Conservation (phyloP, 1,284 basidiomycete genomes). For the Neonothopanus nambi region DNA sequence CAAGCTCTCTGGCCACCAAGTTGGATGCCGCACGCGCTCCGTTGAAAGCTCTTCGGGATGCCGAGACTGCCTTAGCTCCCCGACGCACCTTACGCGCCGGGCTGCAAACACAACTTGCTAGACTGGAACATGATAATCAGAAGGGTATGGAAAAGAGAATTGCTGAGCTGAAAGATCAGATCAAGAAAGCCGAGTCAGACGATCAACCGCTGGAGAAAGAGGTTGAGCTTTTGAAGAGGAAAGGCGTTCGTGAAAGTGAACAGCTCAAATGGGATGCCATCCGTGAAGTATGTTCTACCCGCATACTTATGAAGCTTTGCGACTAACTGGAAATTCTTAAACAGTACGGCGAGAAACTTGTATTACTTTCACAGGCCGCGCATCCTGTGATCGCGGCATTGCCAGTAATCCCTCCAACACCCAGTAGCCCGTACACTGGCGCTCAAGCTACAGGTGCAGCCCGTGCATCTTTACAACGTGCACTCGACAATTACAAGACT, state of each 20-base stretch:
- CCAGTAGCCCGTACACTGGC: slow-evolving; percentile 56
- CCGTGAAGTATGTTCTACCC: slow-evolving; percentile 54
- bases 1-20: slow-evolving; percentile 56
- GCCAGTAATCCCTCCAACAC: slow-evolving; percentile 61
- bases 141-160: slow-evolving; percentile 61
- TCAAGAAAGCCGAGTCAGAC: slow-evolving; percentile 62
- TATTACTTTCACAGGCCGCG: slow-evolving; percentile 69
- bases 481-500: slow-evolving; percentile 72
- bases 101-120: slow-evolving; percentile 59
- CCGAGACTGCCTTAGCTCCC: slow-evolving; percentile 60
- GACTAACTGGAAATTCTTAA: slow-evolving; percentile 12
- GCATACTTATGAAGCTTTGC: not conserved
- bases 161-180: slow-evolving; percentile 63
- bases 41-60: slow-evolving; percentile 69
- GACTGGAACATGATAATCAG: slow-evolving; percentile 63
- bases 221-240: slow-evolving; percentile 68
- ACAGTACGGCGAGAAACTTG: slow-evolving; percentile 76
- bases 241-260: slow-evolving; percentile 72
- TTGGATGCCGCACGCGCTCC: slow-evolving; percentile 63
- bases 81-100: slow-evolving; percentile 58
- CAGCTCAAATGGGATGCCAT: slow-evolving; percentile 70
- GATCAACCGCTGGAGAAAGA: slow-evolving; percentile 67
- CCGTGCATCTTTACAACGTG: slow-evolving; percentile 73
- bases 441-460: slow-evolving; percentile 61
- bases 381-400: slow-evolving; percentile 57